Evolutionary conservation across 2,329 filamentous ascomycete genomes (phyloP), one percentile per base, ranked within the genome.

Genomic region (Colletotrichum tanaceti): DNA sequence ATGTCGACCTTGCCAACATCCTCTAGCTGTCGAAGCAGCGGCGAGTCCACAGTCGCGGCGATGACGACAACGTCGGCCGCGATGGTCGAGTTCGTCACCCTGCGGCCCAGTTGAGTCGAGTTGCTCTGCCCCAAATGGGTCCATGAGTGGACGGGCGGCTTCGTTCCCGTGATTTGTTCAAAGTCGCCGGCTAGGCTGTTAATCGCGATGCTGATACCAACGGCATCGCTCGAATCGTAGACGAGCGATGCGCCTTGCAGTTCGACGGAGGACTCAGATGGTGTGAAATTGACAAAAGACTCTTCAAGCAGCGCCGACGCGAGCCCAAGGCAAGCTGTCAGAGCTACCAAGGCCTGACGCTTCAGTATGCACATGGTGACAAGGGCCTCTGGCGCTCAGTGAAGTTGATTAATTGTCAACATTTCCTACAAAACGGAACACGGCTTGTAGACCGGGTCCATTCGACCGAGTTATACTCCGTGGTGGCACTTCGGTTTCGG

Each of bases 1-100:
- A 68, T 24, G 16, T 76, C 72, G 41, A 77, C 59, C 35, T 73
- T 75, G 14, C 68, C 70, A 5, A 58, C 64, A 1, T 66, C 50
- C 18, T 66, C 63, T 4, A 76, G 47, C 1, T 67, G 54, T 18
- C 57, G 68, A 18, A 76, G 63, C 1, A 71, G 69, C 0, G 71
- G 64, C 3, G 75, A 76, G 16, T 73, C 54, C 24, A 62, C 62
- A 5, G 62, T 65, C 4, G 50, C 67, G 2, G 63, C 62, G 32
- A 70, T 66, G 47, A 70, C 49, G 14, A 52, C 67, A 7, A 58
- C 47, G 6, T 49, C 14, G 1, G 60, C 7, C 1, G 28, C 22
- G 20, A 14, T 38, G 7, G 47, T 61, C 7, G 66, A 50, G 14
- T 58, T 43, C 7, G 22, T 28, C 5, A 52, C 43, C 44, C 18